Base-by-base conservation (phyloP, 495 filamentous ascomycete species). In the Melanomma pulvis-pyrius region DNA sequence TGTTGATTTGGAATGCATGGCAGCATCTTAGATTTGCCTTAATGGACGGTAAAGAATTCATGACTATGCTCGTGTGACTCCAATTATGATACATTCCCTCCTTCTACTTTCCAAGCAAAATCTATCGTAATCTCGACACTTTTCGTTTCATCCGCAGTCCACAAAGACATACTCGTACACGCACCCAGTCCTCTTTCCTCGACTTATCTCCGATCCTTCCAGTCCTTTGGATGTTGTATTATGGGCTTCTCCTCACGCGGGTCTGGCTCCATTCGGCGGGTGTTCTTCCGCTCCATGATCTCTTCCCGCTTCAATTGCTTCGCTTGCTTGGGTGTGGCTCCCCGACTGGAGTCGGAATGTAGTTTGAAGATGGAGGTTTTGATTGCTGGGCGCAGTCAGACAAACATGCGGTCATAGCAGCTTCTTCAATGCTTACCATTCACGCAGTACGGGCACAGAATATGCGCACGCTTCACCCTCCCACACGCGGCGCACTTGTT, bases 401-500 rank as follows among this genome's bases (percentile, higher is more conserved):
- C 52, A 21, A 25, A 2, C 1, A 8, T 15, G 22, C 49, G 19
- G 12, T 15, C 28, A 19, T n/a, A 17, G 2, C 46, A 3, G 22
- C 51, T 21, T 21, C 15, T 25, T 29, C n/a, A 30, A 4, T 25
- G 58, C 75, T 55, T 83, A 88, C 90, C 84, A 73, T 83, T 74
- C 28, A 92, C 90, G 76, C 94, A 99, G 68, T 90, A 83, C 29
- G 91, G 86, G 76, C 94, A 99, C 59, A 98, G 73, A 36, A 90
- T 76, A 81, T 99, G 94, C 71, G 91, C 86, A 73, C 90, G 87
- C 79, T 99, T 99, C 41, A 89, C 75, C 71, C 88, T 82, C 15
- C 93, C 96, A 74, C 94, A 99, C 15, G 86, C 89, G 1, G 93
- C 87, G 73, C 94, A 99, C 72, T 86, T 90, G 76, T 90, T 92